phyloP scores from a whole-genome alignment of 1,284 basidiomycete genomes.

The Rhodotorula sp. region DNA sequence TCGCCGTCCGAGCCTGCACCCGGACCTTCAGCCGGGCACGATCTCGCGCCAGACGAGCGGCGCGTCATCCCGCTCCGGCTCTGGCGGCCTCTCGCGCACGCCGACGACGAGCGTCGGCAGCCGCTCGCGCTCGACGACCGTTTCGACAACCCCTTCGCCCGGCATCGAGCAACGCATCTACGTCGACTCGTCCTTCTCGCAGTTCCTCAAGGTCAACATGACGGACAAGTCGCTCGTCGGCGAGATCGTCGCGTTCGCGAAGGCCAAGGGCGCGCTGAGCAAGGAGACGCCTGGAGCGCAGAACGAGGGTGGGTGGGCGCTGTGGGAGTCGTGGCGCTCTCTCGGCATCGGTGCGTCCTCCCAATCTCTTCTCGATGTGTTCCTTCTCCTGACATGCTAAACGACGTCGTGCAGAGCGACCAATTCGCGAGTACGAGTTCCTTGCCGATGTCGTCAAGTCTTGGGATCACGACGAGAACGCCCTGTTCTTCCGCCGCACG shows the following conservation, averaged over 20 bases:
- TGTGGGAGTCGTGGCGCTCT: conserved; percentile 34
- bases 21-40: neutral
- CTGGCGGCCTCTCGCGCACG: neutral
- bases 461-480: conserved; percentile 78
- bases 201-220: conserved; percentile 13
- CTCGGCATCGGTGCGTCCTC: conserved; percentile 28
- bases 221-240: conserved; percentile 16
- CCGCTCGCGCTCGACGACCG: neutral
- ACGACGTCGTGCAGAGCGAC: conserved; percentile 68
- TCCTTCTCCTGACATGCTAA: neutral
- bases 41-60: conserved; percentile 1
- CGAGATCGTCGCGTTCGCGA: conserved; percentile 29
- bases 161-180: conserved; percentile 27
- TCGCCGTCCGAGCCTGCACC: conserved; percentile 25
- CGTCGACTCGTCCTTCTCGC: conserved; percentile 3
- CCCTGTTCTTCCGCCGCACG: conserved; percentile 72
- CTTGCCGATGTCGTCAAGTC: conserved; percentile 70
- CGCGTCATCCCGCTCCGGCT: conserved; percentile 2
- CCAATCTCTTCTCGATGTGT: neutral
- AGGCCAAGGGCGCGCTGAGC: conserved; percentile 20
- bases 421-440: conserved; percentile 76
- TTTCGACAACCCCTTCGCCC: neutral
- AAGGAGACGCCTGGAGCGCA: conserved; percentile 1
- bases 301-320: conserved; percentile 32
- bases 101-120: neutral